These are phyloP conservation scores for Calendula officinalis DNA, from an alignment of 129 eudicot species.

Conservation along the genomic window DNA sequence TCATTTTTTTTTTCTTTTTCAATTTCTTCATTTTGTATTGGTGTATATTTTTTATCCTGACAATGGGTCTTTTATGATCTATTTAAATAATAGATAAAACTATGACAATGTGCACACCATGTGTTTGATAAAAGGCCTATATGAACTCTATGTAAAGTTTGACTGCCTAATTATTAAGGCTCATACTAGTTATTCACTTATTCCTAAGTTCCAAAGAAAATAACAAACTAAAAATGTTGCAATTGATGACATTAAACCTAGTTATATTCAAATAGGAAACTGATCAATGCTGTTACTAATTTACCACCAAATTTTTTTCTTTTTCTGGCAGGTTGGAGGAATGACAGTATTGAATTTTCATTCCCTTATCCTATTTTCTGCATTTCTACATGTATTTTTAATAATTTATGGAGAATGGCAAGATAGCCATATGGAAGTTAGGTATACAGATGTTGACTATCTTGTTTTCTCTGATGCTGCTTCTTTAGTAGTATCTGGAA, in stretches of 20 bases:
- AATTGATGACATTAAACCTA: background rate
- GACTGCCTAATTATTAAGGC: background rate
- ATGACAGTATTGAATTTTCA: constrained; percentile 45
- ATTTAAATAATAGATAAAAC: background rate
- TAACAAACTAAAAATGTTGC: background rate
- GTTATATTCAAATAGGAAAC: background rate
- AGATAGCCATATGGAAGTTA: constrained; percentile 94
- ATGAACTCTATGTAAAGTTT: constrained; percentile 1
- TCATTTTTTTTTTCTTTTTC: background rate
- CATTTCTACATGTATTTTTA: constrained; percentile 54
- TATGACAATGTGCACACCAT: constrained; percentile 8
- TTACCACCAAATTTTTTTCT: too few species aligned
- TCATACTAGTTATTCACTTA: background rate
- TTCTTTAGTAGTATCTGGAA: constrained; percentile 66
- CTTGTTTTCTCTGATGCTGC: constrained; percentile 98
- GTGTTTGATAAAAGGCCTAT: constrained; percentile 10
- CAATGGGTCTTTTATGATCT: background rate
- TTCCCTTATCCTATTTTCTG: constrained; percentile 63
- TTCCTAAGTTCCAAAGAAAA: background rate
- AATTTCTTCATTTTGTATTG: background rate
- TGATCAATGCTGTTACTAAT: constrained; percentile 13
- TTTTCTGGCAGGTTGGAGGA: constrained; percentile 22
- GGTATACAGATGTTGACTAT: constrained; percentile 95
- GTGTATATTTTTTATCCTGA: constrained; percentile 2
- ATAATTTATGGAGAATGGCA: constrained; percentile 95